phyloP scores from a whole-genome alignment of 2,329 filamentous ascomycete genomes.

The Botryotinia convoluta region DNA sequence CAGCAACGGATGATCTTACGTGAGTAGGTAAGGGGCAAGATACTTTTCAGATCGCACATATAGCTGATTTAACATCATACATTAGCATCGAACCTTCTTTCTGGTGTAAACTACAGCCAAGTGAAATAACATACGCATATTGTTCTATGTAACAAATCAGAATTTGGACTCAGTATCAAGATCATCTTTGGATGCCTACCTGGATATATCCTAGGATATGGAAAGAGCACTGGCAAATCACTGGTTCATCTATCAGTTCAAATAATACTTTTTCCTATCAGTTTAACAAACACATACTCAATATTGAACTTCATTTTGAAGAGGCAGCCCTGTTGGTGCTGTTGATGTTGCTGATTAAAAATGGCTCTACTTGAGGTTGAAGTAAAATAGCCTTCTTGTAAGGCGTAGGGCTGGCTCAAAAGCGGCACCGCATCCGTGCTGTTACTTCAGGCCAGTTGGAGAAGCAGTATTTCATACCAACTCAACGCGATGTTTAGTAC shows the following conservation, averaged over 20 bases:
- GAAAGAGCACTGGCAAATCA: conserved; percentile 68
- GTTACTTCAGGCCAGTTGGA: neutral
- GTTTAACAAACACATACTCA: conserved; percentile 49
- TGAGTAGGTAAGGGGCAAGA: conserved; percentile 17
- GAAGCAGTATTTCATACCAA: neutral
- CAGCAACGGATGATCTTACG: conserved; percentile 21
- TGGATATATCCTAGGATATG: conserved; percentile 72
- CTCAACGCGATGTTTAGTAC: neutral
- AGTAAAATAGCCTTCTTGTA: conserved; percentile 13
- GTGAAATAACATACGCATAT: conserved; percentile 53
- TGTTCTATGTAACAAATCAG: conserved; percentile 56
- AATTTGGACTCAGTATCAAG: neutral
- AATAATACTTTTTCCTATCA: conserved; percentile 5
- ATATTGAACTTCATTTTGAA: conserved; percentile 74
- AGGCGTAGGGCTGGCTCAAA: conserved; percentile 13
- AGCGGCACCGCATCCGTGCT: conserved; percentile 12
- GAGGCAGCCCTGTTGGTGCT: conserved; percentile 1
- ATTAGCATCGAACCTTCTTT: conserved; percentile 21
- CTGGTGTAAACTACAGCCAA: neutral
- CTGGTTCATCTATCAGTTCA: conserved; percentile 41
- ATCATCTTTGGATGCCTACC: conserved; percentile 33
- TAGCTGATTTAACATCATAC: conserved; percentile 47
- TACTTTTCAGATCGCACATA: conserved; percentile 79
- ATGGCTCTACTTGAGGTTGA: neutral
- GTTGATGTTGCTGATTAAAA: conserved; percentile 15